Evolutionary conservation across 306 rosid genomes (phyloP), one percentile per base, ranked within the genome.

Genomic region (Quercus alba): DNA sequence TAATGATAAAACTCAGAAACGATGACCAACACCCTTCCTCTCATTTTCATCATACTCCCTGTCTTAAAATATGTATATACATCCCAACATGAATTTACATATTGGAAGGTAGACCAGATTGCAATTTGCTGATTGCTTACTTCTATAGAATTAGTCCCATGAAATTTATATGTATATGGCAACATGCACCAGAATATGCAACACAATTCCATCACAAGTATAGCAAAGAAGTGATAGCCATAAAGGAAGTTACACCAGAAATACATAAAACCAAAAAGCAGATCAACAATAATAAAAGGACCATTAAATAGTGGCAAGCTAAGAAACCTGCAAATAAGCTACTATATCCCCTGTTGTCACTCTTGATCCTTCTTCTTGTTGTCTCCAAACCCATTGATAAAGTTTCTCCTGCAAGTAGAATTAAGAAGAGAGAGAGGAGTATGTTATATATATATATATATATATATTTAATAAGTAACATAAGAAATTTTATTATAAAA

Each of bases 331-430:
- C 81, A 90, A 85, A 64, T 88, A 84, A 33, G 89, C 49, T 66
- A 88, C 81, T 56, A 90, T 82, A 78, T 90, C 94, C 70, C 25
- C 59, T 0, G 91, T 77, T 18, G 87, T 74, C 70, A 83, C 86
- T 82, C 92, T 85, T 66, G 89, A 77, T 52, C 94, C 92, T 80
- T 90, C 92, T 74, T 86, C 87, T 76, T 90, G 88, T 67, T 88
- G 94, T 61, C 94, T 90, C 30, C 69, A 75, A 83, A 90, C 83
- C 94, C 92, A 88, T 15, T 90, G 92, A 74, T 90, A 88, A 79
- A 90, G 74, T 67, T 86, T 90, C 72, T 88, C 93, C 91, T 91
- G 87, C 17, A 21, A 73, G 13, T 11, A 56, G 73, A 70, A 35
- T 9, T 1, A 46, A 21, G 28, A 58, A 55, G 21, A 77, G 75